Evolutionary conservation across 495 filamentous ascomycete genomes (phyloP), one percentile per base, ranked within the genome.

Genomic region (Hyaloscypha bicolor): DNA sequence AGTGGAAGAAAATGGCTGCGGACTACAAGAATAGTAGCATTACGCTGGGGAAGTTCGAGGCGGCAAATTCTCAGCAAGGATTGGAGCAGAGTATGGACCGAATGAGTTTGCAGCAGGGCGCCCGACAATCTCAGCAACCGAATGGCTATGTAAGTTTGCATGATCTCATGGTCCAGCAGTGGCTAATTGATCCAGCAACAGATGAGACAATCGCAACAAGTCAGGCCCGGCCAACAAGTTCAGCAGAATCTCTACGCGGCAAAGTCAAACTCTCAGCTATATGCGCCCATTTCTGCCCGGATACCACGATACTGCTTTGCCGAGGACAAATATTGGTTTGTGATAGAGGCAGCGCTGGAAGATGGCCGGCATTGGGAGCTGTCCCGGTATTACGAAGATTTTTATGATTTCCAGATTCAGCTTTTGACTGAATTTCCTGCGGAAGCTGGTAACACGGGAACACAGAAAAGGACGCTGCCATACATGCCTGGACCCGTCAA

Each of bases 1-100:
- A 98, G 73, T 99, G 95, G 95, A 98, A 99, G 85, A 96, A 96
- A 81, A 97, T 97, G 93, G 95, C 95, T 11, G 93, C 93, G 29
- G 94, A 97, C 58, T 99, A 98, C 80, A 99, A 99, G 83, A 97
- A 98, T 75, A 97, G 93, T 78, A 97, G 94, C 78, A 98, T 98
- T 75, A 92, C 92, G 5, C 82, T 99, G 33, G 95, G 95, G 67
- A 94, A 94, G 74, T 91, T 98, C 59, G 93, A 96, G 69, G 83
- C 74, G 9, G 80, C 82, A 21, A 78, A 76, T 39, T 75, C 71
- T n/a, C 75, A 76, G 30, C 62, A 63, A 64, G 71, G 65, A 59
- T 78, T 69, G 53, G 74, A 69, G 62, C 76, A 68, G 60, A 78
- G 83, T 0, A 91, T 93, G 87, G 91, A 92, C 65, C 82, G 91